Evolutionary conservation across 2,329 filamentous ascomycete genomes (phyloP).

Genomic region (Penicillium sclerotigenum): DNA sequence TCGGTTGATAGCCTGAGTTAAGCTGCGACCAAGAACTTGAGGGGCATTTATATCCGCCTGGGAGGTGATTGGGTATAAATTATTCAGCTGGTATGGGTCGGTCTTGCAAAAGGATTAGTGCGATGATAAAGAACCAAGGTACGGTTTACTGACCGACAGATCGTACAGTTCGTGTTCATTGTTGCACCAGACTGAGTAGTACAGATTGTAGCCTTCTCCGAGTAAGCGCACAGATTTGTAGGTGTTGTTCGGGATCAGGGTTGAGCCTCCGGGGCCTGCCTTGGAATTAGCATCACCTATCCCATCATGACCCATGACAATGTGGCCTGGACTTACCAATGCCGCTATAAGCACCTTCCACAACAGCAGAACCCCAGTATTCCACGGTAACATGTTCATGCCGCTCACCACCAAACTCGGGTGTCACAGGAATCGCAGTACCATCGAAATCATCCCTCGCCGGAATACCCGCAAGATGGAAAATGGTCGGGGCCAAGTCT

Average conservation of each 20-base stretch:
- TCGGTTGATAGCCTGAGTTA: slow-evolving; percentile 24
- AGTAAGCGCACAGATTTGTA: slow-evolving; percentile 42
- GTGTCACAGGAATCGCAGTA: slow-evolving; percentile 47
- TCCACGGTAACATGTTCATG: slow-evolving; percentile 59
- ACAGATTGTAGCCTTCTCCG: slow-evolving; percentile 36
- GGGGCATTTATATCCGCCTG: background rate
- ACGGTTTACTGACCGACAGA: slow-evolving; percentile 25
- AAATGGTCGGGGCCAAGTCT: slow-evolving; percentile 61
- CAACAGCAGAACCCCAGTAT: slow-evolving; percentile 49
- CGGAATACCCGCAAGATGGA: slow-evolving; percentile 44
- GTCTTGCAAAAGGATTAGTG: slow-evolving; percentile 23
- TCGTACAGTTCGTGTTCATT: slow-evolving; percentile 44
- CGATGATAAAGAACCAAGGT: no score
- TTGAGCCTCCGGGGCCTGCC: slow-evolving; percentile 19
- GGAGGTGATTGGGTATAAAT: slow-evolving; percentile 24
- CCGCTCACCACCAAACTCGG: slow-evolving; percentile 24
- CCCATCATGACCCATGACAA: no score
- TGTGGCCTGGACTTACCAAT: slow-evolving; percentile 21
- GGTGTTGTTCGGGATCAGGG: slow-evolving; percentile 33
- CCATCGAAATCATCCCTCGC: slow-evolving; percentile 56
- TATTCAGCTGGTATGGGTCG: slow-evolving; percentile 39
- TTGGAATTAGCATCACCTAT: background rate
- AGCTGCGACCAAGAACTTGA: slow-evolving; percentile 20
- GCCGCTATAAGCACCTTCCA: slow-evolving; percentile 31
- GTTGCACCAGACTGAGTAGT: slow-evolving; percentile 44